Evolutionary conservation across 129 eudicot genomes (phyloP).

Genomic region (Deinandra increscens): DNA sequence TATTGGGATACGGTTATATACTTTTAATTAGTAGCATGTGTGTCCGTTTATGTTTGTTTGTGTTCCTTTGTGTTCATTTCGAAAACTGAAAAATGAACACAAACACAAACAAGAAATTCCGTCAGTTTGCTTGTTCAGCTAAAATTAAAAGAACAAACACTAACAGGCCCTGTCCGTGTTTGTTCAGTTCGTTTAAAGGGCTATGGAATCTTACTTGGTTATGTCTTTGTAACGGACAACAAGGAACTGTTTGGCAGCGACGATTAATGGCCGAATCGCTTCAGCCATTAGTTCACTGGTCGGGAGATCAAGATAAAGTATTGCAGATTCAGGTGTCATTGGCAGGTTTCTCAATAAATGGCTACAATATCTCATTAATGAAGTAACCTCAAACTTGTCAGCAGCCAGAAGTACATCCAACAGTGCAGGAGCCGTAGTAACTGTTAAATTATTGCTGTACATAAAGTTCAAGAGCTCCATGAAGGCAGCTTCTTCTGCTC

Average conservation of each 20-base stretch:
- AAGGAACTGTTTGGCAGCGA: constrained; percentile 68
- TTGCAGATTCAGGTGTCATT: constrained; percentile 78
- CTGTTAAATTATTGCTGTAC: constrained; percentile 58
- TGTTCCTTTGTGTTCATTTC: no score
- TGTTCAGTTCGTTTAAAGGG: no score
- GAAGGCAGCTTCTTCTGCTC: constrained; percentile 86
- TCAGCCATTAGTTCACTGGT: constrained; percentile 58
- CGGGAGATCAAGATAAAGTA: constrained; percentile 83
- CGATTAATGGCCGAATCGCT: constrained; percentile 66
- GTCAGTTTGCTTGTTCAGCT: no score
- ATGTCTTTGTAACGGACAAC: constrained; percentile 69
- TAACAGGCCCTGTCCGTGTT: no score
- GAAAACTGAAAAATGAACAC: no score
- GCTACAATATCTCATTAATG: constrained; percentile 87
- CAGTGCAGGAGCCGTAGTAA: constrained; percentile 51
- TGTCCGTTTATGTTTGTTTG: no score
- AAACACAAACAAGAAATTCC: no score
- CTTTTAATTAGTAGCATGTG: no score
- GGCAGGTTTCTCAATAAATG: constrained; percentile 47
- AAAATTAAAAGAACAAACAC: no score
- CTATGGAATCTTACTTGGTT: constrained; percentile 55
- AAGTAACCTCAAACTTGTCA: constrained; percentile 82
- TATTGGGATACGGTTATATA: no score
- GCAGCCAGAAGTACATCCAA: constrained; percentile 85
- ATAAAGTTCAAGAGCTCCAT: constrained; percentile 83